Evolutionary conservation across 2,329 filamentous ascomycete genomes (phyloP), one percentile per base, ranked within the genome.

Genomic region (Celoporthe dispersa): DNA sequence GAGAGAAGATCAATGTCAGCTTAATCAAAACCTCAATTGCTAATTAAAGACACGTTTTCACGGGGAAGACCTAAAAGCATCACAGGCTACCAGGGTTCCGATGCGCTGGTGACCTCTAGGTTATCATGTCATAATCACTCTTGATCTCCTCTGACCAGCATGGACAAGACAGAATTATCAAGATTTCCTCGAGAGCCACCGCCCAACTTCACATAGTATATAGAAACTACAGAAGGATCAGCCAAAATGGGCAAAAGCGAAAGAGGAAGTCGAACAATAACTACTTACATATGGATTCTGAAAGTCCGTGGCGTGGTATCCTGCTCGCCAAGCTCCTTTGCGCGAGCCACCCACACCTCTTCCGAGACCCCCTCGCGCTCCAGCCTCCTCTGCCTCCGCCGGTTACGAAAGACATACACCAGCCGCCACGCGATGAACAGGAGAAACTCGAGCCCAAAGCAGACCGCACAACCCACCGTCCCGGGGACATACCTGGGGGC

Each of bases 401-500:
- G 76, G 70, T 85, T 85, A 35, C 82, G 76, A 72, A 78, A 76
- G 28, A 82, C 78, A 57, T 84, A 80, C 8, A 82, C 78, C 0
- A 78, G 16, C 8, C 82, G 76, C 83, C 83, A 84, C 1, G 71
- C 51, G 12, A 78, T 64, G 1, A 85, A 78, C 0, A 83, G 73
- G 6, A 81, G 35, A 59, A 81, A 79, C 67, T 82, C 74, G 0
- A 81, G 73, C 1, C 73, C 80, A 69, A 81, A 81, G 72, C 81
- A 81, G 3, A 80, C 71, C 1, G 80, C 78, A 44, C 82, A 83
- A 2, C 75, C 79, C 16, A 75, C 75, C 0, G 81, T 84, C 4
- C 82, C 83, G 0, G 81, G 80, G 5, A 83, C 77, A 70, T 85
- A 84, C 48, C 80, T 78, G 0, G 83, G 83, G 73, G 81, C 81